A percentile compares a stretch with the other conserved stretches of the same genome.
These are phyloP conservation scores for Vanrija humicola DNA, from an alignment of 1,284 basidiomycete genomes.

Conservation along the genomic window DNA sequence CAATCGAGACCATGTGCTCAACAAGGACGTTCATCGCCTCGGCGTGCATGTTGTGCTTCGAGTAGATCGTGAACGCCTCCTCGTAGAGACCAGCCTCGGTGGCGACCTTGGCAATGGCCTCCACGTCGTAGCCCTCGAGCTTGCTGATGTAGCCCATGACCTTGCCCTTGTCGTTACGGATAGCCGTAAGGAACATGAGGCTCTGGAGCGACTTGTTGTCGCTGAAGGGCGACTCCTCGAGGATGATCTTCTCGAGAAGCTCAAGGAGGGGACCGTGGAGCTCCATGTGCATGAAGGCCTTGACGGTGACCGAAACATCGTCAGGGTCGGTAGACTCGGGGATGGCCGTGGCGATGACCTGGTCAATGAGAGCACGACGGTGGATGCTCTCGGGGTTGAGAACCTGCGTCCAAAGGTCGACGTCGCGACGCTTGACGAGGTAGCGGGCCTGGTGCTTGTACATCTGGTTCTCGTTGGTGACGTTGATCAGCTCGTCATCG, in stretches of 20 bases:
- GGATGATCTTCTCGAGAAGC: conserved; percentile 96
- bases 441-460: conserved; percentile 99
- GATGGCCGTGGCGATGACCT: conserved; percentile 89
- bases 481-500: conserved; percentile 93
- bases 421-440: conserved; percentile 90
- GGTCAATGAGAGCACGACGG: conserved; percentile 90
- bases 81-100: conserved; percentile 95
- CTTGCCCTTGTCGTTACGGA: conserved; percentile 97
- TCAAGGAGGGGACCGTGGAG: conserved; percentile 97
- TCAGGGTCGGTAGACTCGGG: conserved; percentile 98
- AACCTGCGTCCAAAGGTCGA: conserved; percentile 96
- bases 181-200: conserved; percentile 88
- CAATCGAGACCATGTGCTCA: conserved; percentile 96
- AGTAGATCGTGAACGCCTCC: conserved; percentile 94
- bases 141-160: conserved; percentile 99
- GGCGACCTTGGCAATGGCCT: conserved; percentile 94
- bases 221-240: conserved; percentile 95
- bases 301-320: conserved; percentile 97
- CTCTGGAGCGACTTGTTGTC: conserved; percentile 97
- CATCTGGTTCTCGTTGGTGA: conserved; percentile 99
- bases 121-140: conserved; percentile 88
- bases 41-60: conserved; percentile 88
- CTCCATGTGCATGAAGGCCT: conserved; percentile 96
- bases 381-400: conserved; percentile 85
- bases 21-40: conserved; percentile 97